Percentiles rank a stretch among this genome's conserved stretches.
phyloP scores from a whole-genome alignment of 2,329 filamentous ascomycete genomes.

The Phaeomoniella chlamydospora region DNA sequence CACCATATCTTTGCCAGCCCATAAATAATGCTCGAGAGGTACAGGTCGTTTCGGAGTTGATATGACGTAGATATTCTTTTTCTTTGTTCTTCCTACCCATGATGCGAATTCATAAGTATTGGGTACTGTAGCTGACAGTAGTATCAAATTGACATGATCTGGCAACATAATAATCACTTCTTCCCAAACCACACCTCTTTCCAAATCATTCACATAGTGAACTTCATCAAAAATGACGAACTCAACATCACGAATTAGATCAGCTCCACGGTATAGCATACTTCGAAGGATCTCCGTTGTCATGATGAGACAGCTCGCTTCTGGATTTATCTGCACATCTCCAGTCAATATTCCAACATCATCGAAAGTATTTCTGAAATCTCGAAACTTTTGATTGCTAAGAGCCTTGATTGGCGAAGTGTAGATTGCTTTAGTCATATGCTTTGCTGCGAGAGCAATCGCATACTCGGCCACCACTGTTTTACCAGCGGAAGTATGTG shows the following conservation, averaged over 20 bases:
- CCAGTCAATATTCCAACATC: conserved; percentile 95
- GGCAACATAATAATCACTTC: conserved; percentile 99
- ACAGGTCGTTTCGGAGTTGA: conserved; percentile 92
- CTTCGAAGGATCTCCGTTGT: conserved; percentile 95
- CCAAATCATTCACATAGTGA: conserved; percentile 93
- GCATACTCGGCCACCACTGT: conserved; percentile 97
- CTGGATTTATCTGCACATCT: conserved; percentile 93
- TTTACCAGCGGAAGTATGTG: conserved; percentile 94
- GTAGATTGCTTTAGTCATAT: conserved; percentile 99
- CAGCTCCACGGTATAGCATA: conserved; percentile 94
- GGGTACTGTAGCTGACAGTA: conserved; percentile 89
- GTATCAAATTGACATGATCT: conserved; percentile 87
- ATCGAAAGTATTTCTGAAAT: conserved; percentile 80
- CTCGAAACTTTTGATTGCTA: conserved; percentile 96
- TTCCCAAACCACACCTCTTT: conserved; percentile 96
- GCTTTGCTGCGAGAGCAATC: conserved; percentile 87
- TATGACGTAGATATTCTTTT: conserved; percentile 98
- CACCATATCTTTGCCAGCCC: conserved; percentile 82
- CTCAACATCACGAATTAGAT: conserved; percentile 91
- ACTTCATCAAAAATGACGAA: conserved; percentile 99
- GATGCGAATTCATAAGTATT: conserved; percentile 97
- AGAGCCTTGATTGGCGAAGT: conserved; percentile 97
- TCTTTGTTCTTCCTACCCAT: conserved; percentile 95
- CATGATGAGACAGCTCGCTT: conserved; percentile 98
- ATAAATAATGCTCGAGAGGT: conserved; percentile 88